Base-by-base conservation (phyloP, 192 early-diverging fungal genomes). In the Coemansia sp. region DNA sequence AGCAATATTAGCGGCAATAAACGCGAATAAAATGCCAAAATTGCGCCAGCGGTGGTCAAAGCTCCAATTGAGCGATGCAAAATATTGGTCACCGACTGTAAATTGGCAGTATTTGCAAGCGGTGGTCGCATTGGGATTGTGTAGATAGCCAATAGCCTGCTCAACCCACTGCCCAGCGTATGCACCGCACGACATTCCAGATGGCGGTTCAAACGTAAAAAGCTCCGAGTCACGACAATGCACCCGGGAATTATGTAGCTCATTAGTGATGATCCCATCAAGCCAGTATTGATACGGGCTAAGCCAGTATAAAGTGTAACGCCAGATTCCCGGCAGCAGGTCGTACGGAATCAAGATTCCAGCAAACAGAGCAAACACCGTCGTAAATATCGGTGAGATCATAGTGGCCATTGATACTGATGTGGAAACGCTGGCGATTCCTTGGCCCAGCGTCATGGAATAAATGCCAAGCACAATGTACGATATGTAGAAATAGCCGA, bases 41-140 rank as follows among this genome's bases (percentile, higher is more conserved):
- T 90, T 88, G 57, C 87, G 82, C 86, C 86, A 91, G 19, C 79
- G 80, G 60, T 90, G 43, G 11, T 21, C 69, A 50, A 72, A 82
- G 49, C 47, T 53, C 85, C 87, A 83, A 23, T 65, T 78, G 36
- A 84, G 68, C 6, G 55, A 47, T 0, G 42, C 23, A 16, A 74
- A 86, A 55, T 79, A 88, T 19, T 89, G 81, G 21, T 88, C 68
- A 9, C 84, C 87, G 14, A 61, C 50, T 14, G 54, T 65, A 51
- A 81, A 86, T 1, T 63, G 50, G 51, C 88, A 91, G 60, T 87
- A 91, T 33, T 82, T 61, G 63, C 90, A 91, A 2, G 21, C 42
- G 10, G 57, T 41, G 5, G 80, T 85, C 3, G 79, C 81, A 13
- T 65, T 43, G 0, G 67, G 68, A 54, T 86, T 79, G 12, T 63